A percentile compares a stretch with the other conserved stretches of the same genome.
Conservation (phyloP, 148 eudicot genomes). For the Spergularia marina region DNA sequence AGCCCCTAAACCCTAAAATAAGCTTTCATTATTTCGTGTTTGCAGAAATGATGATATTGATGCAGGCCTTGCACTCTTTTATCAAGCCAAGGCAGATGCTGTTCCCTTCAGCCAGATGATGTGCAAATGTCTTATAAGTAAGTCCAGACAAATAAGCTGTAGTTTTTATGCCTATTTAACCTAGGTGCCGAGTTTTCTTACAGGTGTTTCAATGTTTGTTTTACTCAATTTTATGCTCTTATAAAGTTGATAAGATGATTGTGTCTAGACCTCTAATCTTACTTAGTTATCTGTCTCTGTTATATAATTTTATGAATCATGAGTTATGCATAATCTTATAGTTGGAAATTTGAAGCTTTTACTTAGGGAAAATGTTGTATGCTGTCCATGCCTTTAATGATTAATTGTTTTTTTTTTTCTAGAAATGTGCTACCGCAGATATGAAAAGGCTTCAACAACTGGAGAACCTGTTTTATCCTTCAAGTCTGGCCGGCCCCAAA, state of each 20-base stretch:
- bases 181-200: neutral
- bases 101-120: constrained; percentile 72
- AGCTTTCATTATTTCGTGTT: constrained; percentile 10
- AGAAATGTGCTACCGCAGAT: constrained; percentile 88
- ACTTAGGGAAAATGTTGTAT: neutral
- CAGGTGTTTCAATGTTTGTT: neutral
- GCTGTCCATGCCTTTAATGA: neutral
- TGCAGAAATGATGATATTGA: constrained; percentile 80
- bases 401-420: constrained; percentile 21
- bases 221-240: neutral
- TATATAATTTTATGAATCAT: neutral
- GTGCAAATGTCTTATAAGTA: constrained; percentile 85
- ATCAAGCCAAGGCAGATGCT: constrained; percentile 77
- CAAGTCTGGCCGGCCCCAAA: constrained; percentile 58
- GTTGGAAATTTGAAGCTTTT: neutral
- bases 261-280: neutral
- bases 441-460: constrained; percentile 55
- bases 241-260: neutral
- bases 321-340: neutral
- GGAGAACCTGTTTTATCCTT: constrained; percentile 74
- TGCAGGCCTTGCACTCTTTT: constrained; percentile 65
- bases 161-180: neutral
- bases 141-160: constrained; percentile 14
- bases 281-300: neutral
- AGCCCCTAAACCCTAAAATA: neutral